Percentiles rank a stretch among this genome's conserved stretches.
These are phyloP conservation scores for Eimeria praecox DNA, from an alignment of 169 alveolate species.

Conservation along the genomic window DNA sequence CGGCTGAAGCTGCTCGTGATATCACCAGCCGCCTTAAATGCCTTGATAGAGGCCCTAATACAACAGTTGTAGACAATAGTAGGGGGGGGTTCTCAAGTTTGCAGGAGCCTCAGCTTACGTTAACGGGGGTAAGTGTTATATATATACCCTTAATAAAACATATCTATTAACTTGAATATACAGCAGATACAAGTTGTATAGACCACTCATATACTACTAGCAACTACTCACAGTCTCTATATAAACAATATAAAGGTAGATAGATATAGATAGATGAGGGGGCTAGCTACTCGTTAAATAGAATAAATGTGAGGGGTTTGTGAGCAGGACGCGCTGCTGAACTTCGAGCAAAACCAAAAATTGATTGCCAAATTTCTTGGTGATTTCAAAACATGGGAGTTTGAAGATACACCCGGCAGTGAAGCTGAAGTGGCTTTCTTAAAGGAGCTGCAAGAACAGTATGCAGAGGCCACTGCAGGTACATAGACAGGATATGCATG, in stretches of 20 bases:
- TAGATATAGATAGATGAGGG: no score
- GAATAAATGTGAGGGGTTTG: not conserved
- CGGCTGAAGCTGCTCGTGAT: slow-evolving; percentile 13
- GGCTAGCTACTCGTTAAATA: no score
- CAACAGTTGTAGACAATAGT: no score
- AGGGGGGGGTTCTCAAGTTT: no score
- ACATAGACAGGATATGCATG: no score
- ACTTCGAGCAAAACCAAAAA: not conserved
- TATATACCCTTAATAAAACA: no score
- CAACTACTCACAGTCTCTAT: no score
- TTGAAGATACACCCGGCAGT: not conserved
- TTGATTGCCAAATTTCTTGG: not conserved
- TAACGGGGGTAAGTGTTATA: not conserved
- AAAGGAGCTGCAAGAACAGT: slow-evolving; percentile 4
- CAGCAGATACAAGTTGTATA: not conserved
- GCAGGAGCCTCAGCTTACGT: not conserved
- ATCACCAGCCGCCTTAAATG: not conserved
- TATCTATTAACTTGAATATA: no score
- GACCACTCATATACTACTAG: no score
- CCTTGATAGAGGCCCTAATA: no score
- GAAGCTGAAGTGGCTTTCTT: not conserved
- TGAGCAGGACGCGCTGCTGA: slow-evolving; percentile 40
- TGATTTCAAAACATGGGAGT: not conserved
- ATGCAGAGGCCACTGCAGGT: not conserved
- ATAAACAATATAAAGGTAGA: no score